Conservation (phyloP, 768 basidiomycete genomes). For the Lactarius psammicola region DNA sequence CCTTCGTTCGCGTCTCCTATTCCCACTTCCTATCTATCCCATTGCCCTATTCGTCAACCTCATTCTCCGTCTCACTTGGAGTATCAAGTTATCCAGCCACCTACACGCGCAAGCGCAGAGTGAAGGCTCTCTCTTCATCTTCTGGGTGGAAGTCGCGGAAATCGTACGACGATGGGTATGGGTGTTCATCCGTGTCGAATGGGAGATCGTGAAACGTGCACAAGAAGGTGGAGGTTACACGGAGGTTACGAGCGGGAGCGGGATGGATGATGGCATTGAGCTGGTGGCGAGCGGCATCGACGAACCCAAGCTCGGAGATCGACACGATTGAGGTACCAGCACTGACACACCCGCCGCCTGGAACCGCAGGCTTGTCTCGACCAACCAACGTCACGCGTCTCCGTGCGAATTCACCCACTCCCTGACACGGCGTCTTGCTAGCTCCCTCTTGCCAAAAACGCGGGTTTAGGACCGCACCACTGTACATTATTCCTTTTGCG, state of each 20-base stretch:
- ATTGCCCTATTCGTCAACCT: constrained; percentile 80
- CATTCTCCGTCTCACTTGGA: constrained; percentile 90
- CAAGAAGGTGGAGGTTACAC: constrained; percentile 7
- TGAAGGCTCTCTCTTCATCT: constrained; percentile 62
- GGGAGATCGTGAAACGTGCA: constrained; percentile 60
- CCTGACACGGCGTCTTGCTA: neutral
- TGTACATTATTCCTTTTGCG: neutral
- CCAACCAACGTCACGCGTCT: neutral
- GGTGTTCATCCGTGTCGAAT: constrained; percentile 96
- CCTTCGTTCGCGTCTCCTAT: constrained; percentile 71
- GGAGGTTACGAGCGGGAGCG: neutral
- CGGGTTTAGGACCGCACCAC: neutral
- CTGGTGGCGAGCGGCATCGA: constrained; percentile 2
- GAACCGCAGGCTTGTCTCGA: neutral
- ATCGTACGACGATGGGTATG: constrained; percentile 93
- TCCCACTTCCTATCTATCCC: constrained; percentile 83
- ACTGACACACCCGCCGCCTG: neutral
- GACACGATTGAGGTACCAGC: neutral
- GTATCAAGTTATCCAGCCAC: constrained; percentile 84
- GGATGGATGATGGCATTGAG: constrained; percentile 2
- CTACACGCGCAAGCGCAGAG: constrained; percentile 79
- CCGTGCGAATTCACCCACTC: neutral
- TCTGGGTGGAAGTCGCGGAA: constrained; percentile 90
- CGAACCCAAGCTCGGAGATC: constrained; percentile 9
- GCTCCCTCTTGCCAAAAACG: neutral